phyloP scores from a whole-genome alignment of 192 early-diverging fungal species.

The Entomortierella beljakovae region DNA sequence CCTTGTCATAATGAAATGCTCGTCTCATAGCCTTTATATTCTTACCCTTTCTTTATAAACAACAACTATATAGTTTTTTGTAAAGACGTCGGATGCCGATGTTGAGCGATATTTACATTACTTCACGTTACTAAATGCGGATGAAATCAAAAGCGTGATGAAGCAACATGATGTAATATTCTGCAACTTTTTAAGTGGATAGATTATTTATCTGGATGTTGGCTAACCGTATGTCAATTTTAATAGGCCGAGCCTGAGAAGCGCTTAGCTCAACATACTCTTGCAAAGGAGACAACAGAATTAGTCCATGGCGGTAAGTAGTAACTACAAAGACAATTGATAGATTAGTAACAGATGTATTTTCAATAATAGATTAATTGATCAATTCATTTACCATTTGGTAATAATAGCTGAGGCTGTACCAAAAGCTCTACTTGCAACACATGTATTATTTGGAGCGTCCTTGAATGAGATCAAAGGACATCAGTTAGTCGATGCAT shows the following conservation, averaged over 20 bases:
- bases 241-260: conserved; percentile 67
- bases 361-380: not conserved
- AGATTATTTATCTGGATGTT: not conserved
- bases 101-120: conserved; percentile 79
- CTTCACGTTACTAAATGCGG: conserved; percentile 82
- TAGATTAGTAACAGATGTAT: too few relatives aligned
- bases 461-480: conserved; percentile 55
- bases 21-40: not conserved
- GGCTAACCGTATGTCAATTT: too few relatives aligned
- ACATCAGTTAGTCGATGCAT: conserved; percentile 76
- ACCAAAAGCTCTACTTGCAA: conserved; percentile 75
- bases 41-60: not conserved
- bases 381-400: conserved; percentile 2
- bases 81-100: conserved; percentile 84
- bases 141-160: conserved; percentile 72
- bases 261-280: conserved; percentile 77
- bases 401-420: conserved; percentile 63
- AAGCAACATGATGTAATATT: conserved; percentile 70
- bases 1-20: not conserved
- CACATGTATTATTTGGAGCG: conserved; percentile 80
- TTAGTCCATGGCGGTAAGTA: conserved; percentile 84
- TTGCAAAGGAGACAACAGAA: conserved; percentile 90
- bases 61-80: conserved; percentile 88
- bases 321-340: not conserved
- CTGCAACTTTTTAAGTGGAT: not conserved